These are phyloP conservation scores for Euphorbia tirucalli DNA, from an alignment of 345 rosid genomes.

Conservation along the genomic window DNA sequence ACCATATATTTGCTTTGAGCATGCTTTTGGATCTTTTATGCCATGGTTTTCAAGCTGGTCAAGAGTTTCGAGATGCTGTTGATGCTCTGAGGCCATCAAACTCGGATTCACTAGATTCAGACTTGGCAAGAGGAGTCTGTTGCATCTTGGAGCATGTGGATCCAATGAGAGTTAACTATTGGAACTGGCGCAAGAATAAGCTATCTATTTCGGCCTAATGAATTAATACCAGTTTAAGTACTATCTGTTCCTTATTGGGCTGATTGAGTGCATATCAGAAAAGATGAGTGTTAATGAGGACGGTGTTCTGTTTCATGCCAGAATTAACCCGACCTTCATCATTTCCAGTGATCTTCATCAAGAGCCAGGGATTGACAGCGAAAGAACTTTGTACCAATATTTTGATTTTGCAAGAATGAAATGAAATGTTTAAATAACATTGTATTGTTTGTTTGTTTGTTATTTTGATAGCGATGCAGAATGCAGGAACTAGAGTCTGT, in stretches of 20 bases:
- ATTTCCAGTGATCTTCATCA: too few relatives aligned
- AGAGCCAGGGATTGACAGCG: too few relatives aligned
- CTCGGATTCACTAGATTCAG: slow-evolving; percentile 30
- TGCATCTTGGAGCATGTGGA: slow-evolving; percentile 56
- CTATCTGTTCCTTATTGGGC: not conserved
- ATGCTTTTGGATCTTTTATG: slow-evolving; percentile 76
- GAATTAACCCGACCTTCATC: too few relatives aligned
- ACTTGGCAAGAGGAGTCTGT: slow-evolving; percentile 56
- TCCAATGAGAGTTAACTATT: slow-evolving; percentile 68
- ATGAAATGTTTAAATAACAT: too few relatives aligned
- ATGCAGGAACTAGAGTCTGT: too few relatives aligned
- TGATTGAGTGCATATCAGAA: too few relatives aligned
- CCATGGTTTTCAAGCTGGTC: slow-evolving; percentile 56
- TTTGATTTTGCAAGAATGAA: too few relatives aligned
- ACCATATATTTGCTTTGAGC: slow-evolving; percentile 61
- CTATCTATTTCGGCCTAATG: slow-evolving; percentile 25
- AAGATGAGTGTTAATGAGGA: too few relatives aligned
- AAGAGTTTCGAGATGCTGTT: slow-evolving; percentile 55
- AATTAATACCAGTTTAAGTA: not conserved
- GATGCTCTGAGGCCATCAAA: slow-evolving; percentile 44
- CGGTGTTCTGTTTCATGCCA: too few relatives aligned
- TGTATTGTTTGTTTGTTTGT: too few relatives aligned
- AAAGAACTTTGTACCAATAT: too few relatives aligned
- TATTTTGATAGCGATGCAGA: too few relatives aligned
- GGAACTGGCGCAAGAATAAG: slow-evolving; percentile 75